Conservation (phyloP, 2,329 filamentous ascomycete genomes). For the Phyllosticta citribraziliensis region DNA sequence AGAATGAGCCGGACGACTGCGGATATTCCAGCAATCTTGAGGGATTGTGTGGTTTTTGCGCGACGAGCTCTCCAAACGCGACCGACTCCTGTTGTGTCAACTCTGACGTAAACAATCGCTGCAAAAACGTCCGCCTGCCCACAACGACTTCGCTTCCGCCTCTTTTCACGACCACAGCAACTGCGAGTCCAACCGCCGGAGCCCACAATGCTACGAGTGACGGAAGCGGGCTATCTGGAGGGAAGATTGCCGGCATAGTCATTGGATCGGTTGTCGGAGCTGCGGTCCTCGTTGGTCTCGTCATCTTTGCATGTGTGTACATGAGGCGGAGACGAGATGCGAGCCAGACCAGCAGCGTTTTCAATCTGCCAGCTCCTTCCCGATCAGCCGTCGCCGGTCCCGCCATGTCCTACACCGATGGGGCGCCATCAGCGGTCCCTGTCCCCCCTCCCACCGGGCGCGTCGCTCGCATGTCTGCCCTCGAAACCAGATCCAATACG, state of each 20-base stretch:
- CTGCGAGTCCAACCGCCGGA: constrained; percentile 39
- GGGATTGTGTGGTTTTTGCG: constrained; percentile 82
- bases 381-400: constrained; percentile 24
- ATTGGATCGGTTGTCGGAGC: constrained; percentile 67
- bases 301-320: constrained; percentile 49
- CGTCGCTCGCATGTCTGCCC: constrained; percentile 89
- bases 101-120: constrained; percentile 63
- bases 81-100: constrained; percentile 93
- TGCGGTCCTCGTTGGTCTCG: constrained; percentile 56
- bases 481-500: constrained; percentile 64
- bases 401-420: constrained; percentile 34
- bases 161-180: constrained; percentile 52
- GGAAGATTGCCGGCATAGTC: constrained; percentile 82
- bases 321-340: constrained; percentile 45
- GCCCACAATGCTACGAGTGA: constrained; percentile 19
- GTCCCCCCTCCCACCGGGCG: constrained; percentile 32
- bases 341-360: constrained; percentile 61
- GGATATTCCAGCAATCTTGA: constrained; percentile 63
- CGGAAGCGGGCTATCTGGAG: constrained; percentile 60
- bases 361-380: constrained; percentile 79
- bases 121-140: constrained; percentile 67
- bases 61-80: constrained; percentile 71
- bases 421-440: constrained; percentile 55
- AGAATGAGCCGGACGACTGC: constrained; percentile 80
- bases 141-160: constrained; percentile 53